These are phyloP conservation scores for Xylaria polymorpha DNA, from an alignment of 2,329 filamentous ascomycete species.

Conservation along the genomic window DNA sequence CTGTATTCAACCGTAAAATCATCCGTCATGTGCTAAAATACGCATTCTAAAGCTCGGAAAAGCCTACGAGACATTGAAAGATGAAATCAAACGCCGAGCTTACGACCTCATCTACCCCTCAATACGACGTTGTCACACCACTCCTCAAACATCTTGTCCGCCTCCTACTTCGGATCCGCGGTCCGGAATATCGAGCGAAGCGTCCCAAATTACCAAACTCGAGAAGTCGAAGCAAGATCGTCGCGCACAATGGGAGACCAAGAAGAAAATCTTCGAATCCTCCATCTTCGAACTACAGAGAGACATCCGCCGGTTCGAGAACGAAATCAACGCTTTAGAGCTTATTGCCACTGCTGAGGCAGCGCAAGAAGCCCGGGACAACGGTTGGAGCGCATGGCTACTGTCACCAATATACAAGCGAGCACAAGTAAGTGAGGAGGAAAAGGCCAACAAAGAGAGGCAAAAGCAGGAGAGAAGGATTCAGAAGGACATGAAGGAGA, in stretches of 20 bases:
- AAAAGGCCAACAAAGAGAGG: constrained; percentile 8
- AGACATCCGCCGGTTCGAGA: background rate
- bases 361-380: constrained; percentile 9
- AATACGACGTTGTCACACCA: constrained; percentile 7
- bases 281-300: background rate
- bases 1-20: background rate
- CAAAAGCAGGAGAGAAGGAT: constrained; percentile 18
- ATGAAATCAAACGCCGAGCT: constrained; percentile 21
- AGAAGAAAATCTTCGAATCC: background rate
- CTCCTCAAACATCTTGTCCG: background rate
- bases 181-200: background rate
- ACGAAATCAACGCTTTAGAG: background rate
- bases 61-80: constrained; percentile 30
- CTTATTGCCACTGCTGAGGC: background rate
- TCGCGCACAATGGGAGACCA: background rate
- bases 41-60: background rate
- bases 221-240: background rate
- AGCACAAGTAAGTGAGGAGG: constrained; percentile 11
- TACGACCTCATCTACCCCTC: constrained; percentile 29
- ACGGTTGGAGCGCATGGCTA: constrained; percentile 17
- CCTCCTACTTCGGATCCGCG: background rate
- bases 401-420: constrained; percentile 21
- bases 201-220: background rate
- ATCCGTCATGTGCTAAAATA: constrained; percentile 7
- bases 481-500: constrained; percentile 22